Evolutionary conservation across 2,329 filamentous ascomycete genomes (phyloP), one percentile per base, ranked within the genome.

Genomic region (Clonostachys rosea): DNA sequence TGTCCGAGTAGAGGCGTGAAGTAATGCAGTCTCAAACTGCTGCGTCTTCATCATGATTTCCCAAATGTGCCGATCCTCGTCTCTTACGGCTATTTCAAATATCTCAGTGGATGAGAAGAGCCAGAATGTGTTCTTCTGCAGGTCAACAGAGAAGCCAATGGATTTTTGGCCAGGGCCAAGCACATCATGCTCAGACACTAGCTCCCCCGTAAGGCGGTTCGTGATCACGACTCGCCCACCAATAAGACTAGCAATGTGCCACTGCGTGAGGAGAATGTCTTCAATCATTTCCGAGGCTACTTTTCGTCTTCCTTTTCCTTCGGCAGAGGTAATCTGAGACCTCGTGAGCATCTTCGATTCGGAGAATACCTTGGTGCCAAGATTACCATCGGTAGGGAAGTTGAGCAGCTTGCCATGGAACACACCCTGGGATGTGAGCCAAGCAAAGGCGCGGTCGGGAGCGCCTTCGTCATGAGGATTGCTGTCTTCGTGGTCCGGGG

Each of bases 81-180:
- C 89, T 41, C 84, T 86, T 12, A 92, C 86, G 12, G 94, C 88
- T 49, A 99, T 86, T 68, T 99, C 94, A 56, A 91, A 96, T 44
- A 99, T 96, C 59, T 95, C 91, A 48, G 89, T 80, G 0, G 82
- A 79, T 1, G 92, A 97, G 60, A 97, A 95, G 3, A 99, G 78
- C 94, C 95, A 99, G 62, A 92, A 96, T 0, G 94, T 99, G 59
- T 92, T 95, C 73, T 96, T 96, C 64, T 94, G 92, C 50, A 87
- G 79, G 65, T 99, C 94, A 9, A 92, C 85, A 44, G 91, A 86
- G 16, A 99, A 78, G 1, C 89, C 91, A n/a, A 99, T 72, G 5
- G 86, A 83, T 57, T 78, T 84, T 57, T 96, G 88, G 1, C 87
- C 88, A 5, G 83, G 78, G 47, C 92, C 87, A 13, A 97, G 74